phyloP scores from a whole-genome alignment of 371 early-diverging fungal species.

The Rhizopus sp. region DNA sequence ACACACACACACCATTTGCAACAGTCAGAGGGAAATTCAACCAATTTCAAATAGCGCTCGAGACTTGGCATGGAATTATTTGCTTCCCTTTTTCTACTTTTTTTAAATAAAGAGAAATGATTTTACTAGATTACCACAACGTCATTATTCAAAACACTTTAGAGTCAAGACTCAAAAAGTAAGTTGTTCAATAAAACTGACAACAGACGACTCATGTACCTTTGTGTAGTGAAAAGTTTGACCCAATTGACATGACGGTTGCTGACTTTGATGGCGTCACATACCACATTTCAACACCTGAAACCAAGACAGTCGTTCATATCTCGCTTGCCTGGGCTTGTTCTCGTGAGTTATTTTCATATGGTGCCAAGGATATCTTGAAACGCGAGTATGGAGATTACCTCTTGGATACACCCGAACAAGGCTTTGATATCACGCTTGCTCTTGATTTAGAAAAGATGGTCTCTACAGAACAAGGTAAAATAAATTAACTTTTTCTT shows the following conservation, averaged over 20 bases:
- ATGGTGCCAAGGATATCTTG: conserved; percentile 83
- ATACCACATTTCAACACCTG: conserved; percentile 82
- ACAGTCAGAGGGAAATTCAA: too few relatives aligned
- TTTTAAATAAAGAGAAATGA: conserved; percentile 42
- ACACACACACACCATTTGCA: too few relatives aligned
- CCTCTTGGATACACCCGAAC: conserved; percentile 63
- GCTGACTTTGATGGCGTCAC: conserved; percentile 96
- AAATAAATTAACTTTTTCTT: conserved; percentile 1
- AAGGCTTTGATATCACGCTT: conserved; percentile 84
- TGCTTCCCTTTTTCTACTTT: background rate
- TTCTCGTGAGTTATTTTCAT: conserved; percentile 72
- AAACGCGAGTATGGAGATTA: conserved; percentile 79
- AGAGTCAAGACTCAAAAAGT: conserved; percentile 60
- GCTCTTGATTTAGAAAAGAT: conserved; percentile 74
- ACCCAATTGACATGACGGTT: conserved; percentile 78
- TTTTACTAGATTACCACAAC: conserved; percentile 72
- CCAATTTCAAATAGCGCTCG: too few relatives aligned
- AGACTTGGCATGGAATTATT: background rate
- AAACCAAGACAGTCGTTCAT: conserved; percentile 65
- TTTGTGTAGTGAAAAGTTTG: conserved; percentile 71
- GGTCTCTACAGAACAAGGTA: conserved; percentile 72
- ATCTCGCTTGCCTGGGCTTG: conserved; percentile 88
- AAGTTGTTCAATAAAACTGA: conserved; percentile 16
- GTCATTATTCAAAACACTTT: conserved; percentile 67
- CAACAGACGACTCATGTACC: background rate